phyloP scores from a whole-genome alignment of 1,284 basidiomycete species.

The Moniliella sp. region DNA sequence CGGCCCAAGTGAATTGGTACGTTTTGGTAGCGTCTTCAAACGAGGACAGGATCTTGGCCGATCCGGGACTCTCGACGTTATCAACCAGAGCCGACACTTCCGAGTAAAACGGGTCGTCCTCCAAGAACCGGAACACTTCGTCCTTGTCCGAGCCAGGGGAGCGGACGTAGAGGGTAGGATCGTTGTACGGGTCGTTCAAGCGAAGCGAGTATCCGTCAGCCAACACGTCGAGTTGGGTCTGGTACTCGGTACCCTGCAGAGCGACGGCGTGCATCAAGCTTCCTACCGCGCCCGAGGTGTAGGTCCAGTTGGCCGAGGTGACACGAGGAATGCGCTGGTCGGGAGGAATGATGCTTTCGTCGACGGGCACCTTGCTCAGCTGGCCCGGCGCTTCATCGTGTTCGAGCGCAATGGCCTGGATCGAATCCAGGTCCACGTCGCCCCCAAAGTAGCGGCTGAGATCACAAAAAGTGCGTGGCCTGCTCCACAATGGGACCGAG shows the following conservation, averaged over 20 bases:
- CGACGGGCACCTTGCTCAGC: constrained; percentile 56
- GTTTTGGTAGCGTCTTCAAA: constrained; percentile 32
- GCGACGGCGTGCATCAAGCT: constrained; percentile 31
- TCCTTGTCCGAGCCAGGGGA: constrained; percentile 32
- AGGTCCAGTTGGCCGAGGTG: constrained; percentile 33
- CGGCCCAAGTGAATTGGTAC: constrained; percentile 30
- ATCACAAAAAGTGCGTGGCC: constrained; percentile 55
- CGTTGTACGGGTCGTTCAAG: constrained; percentile 31
- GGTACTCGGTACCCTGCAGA: constrained; percentile 30
- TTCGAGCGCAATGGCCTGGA: constrained; percentile 39
- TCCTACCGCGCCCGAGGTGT: constrained; percentile 28
- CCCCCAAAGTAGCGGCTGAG: constrained; percentile 92
- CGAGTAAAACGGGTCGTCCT: constrained; percentile 34
- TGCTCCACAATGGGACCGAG: constrained; percentile 83
- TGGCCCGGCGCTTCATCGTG: constrained; percentile 45
- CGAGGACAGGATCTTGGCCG: constrained; percentile 16
- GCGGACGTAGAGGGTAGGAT: constrained; percentile 28
- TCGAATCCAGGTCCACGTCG: constrained; percentile 67
- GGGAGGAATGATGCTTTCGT: constrained; percentile 51
- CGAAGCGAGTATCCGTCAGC: constrained; percentile 28
- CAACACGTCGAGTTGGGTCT: constrained; percentile 26
- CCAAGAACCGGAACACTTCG: constrained; percentile 28
- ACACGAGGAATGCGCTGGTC: constrained; percentile 28
- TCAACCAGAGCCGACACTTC: constrained; percentile 29
- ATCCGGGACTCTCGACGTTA: constrained; percentile 20